These are phyloP conservation scores for Durusdinium trenchii DNA, from an alignment of 73 alveolate species.

Conservation along the genomic window DNA sequence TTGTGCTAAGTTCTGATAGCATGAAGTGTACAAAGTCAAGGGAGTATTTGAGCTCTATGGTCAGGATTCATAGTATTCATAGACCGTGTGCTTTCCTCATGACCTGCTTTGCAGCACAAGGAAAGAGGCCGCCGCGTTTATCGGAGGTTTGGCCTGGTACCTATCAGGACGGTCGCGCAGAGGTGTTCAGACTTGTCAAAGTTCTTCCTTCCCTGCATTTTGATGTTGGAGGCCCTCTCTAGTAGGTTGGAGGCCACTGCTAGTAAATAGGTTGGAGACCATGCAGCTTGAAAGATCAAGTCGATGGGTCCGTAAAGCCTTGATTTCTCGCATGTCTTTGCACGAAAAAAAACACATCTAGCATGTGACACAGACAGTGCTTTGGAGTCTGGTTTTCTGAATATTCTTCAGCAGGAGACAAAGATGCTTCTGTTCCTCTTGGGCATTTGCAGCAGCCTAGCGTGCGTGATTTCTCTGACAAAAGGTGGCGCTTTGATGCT, in stretches of 20 bases:
- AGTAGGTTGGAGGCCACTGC: no score
- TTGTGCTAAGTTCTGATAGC: background rate
- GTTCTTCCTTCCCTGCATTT: no score
- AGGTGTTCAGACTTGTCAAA: no score
- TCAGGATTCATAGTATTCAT: no score
- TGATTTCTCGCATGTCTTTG: no score
- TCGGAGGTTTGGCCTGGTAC: conserved; percentile 44
- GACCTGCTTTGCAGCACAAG: background rate
- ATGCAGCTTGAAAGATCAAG: no score
- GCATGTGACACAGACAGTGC: background rate
- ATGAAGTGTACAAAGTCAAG: background rate
- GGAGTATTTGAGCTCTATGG: no score
- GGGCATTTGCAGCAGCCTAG: conserved; percentile 47
- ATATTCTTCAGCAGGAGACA: background rate
- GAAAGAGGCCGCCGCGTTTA: conserved; percentile 20
- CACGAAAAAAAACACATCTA: no score
- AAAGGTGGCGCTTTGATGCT: conserved; percentile 36
- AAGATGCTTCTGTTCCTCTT: conserved; percentile 49
- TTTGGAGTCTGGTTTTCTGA: background rate
- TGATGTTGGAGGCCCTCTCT: no score
- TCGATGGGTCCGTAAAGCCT: no score
- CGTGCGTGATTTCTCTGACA: conserved; percentile 19
- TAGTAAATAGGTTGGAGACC: no score
- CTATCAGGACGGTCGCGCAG: background rate
- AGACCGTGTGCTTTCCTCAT: no score